phyloP scores from a whole-genome alignment of 139 green algal species.

The Diplosphaera chodatii region DNA sequence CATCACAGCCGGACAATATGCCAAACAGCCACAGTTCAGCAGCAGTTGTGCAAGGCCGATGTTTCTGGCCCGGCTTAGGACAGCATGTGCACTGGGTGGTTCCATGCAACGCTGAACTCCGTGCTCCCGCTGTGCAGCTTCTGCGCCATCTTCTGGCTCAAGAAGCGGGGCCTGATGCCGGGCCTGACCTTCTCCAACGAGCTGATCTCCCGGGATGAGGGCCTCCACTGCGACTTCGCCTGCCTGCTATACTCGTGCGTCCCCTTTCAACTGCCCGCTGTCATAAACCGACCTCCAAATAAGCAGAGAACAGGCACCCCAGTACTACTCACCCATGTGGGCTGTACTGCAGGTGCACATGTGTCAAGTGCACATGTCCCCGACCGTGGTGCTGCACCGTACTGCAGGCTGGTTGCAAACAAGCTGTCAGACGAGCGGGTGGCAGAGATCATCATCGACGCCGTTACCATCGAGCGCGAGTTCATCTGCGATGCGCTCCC shows the following conservation, averaged over 20 bases:
- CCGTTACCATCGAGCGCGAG: slow-evolving; percentile 92
- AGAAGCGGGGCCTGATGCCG: slow-evolving; percentile 97
- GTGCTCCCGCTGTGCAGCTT: slow-evolving; percentile 56
- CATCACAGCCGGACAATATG: neutral
- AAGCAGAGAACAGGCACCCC: no score
- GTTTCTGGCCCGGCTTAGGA: no score
- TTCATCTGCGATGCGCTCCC: slow-evolving; percentile 89
- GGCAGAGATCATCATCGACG: slow-evolving; percentile 75
- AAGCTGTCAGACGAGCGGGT: slow-evolving; percentile 61
- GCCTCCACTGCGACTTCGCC: slow-evolving; percentile 96
- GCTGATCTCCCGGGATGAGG: slow-evolving; percentile 96
- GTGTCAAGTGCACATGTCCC: no score
- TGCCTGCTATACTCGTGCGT: slow-evolving; percentile 86
- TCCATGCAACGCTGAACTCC: no score
- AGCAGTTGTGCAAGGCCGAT: no score
- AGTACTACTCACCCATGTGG: no score
- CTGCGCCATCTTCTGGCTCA: slow-evolving; percentile 98
- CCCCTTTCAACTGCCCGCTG: neutral
- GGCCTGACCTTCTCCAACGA: slow-evolving; percentile 98
- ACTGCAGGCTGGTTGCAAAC: slow-evolving; percentile 71
- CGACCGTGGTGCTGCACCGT: no score
- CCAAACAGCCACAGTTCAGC: no score
- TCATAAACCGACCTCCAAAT: no score
- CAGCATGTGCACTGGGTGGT: no score
- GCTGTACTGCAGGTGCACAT: no score